phyloP scores from a whole-genome alignment of 129 eudicot genomes.

The Daucus carota region DH1_v3.0 NC_030386.2:36884501-36885000 shows the following conservation, averaged over 20 bases:
- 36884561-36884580: slow-evolving; percentile 35
- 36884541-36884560: slow-evolving; percentile 80
- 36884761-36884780: slow-evolving; percentile 69
- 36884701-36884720: slow-evolving; percentile 72
- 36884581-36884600: neutral
- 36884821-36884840: slow-evolving; percentile 54
- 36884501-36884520: slow-evolving; percentile 53
- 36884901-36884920: neutral
- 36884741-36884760: slow-evolving; percentile 88
- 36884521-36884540: slow-evolving; percentile 60
- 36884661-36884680: slow-evolving; percentile 79
- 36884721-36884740: slow-evolving; percentile 82
- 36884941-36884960: no score
- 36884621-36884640: neutral
- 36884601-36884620: neutral
- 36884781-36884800: slow-evolving; percentile 67
- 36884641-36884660: slow-evolving; percentile 79
- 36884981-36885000: no score
- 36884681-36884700: slow-evolving; percentile 53
- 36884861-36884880: neutral
- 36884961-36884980: no score
- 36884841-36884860: neutral
- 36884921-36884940: neutral
- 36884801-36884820: slow-evolving; percentile 86
- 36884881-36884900: neutral